Conservation (phyloP, 768 basidiomycete species). For the Lactarius evosmus region DNA sequence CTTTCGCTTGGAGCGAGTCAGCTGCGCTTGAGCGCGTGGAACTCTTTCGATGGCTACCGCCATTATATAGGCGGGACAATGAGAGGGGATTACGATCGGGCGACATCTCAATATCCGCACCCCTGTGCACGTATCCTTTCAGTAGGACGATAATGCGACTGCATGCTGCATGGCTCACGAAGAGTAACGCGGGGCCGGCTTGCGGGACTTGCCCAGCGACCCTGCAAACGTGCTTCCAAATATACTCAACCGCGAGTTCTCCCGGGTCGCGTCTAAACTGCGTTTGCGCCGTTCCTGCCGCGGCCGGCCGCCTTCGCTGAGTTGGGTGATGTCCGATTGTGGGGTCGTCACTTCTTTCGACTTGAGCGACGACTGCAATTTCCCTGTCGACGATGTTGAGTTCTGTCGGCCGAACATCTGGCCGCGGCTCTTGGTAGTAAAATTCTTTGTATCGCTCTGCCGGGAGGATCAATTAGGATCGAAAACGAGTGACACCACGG, state of each 20-base stretch:
- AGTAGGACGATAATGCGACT: neutral
- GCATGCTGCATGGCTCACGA: conserved; percentile 44
- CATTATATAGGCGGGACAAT: conserved; percentile 38
- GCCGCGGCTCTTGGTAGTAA: conserved; percentile 41
- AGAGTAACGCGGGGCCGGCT: conserved; percentile 76
- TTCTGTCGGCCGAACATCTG: conserved; percentile 62
- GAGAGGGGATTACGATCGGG: conserved; percentile 39
- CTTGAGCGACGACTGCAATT: conserved; percentile 31
- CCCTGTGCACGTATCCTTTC: conserved; percentile 29
- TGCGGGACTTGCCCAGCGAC: conserved; percentile 63
- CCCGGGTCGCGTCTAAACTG: conserved; percentile 46
- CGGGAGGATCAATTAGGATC: neutral
- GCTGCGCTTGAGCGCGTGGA: conserved; percentile 44
- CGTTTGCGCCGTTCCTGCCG: conserved; percentile 44
- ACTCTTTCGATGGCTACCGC: conserved; percentile 40
- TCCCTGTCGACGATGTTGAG: conserved; percentile 36
- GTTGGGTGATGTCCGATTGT: conserved; percentile 9
- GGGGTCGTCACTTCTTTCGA: conserved; percentile 33
- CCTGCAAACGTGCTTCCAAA: conserved; percentile 68
- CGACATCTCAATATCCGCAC: conserved; percentile 38
- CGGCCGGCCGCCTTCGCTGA: neutral
- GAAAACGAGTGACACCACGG: neutral
- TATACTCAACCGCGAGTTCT: conserved; percentile 62
- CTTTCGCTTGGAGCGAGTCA: conserved; percentile 35
- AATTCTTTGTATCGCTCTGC: conserved; percentile 50